Conservation (phyloP, 352 stramenopile genomes). For the Peronospora farinosa region DNA sequence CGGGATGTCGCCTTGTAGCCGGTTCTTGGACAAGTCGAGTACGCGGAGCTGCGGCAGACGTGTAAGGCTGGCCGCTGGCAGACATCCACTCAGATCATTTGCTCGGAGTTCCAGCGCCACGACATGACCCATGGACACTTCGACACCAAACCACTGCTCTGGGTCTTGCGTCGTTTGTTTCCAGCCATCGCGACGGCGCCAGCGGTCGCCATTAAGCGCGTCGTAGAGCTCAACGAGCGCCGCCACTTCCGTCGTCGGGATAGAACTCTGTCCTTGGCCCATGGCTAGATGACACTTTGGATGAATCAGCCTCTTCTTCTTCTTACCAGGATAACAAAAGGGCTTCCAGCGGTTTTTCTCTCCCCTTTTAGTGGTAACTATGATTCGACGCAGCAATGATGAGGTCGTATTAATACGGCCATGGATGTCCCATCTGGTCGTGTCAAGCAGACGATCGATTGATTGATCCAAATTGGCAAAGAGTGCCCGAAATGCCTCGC, state of each 20-base stretch:
- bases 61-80: conserved; percentile 39
- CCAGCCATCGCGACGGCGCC: conserved; percentile 71
- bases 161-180: conserved; percentile 64
- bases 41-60: conserved; percentile 60
- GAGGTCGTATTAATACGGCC: conserved; percentile 8
- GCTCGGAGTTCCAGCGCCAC: conserved; percentile 65
- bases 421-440: conserved; percentile 14
- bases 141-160: conserved; percentile 75
- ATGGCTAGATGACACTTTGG: conserved; percentile 21
- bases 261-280: conserved; percentile 77
- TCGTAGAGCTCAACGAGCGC: conserved; percentile 71
- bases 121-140: conserved; percentile 65
- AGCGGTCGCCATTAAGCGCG: conserved; percentile 58
- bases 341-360: conserved; percentile 8
- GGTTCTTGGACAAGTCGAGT: conserved; percentile 81
- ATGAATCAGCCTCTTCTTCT: conserved; percentile 8
- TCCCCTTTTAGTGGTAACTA: conserved; percentile 4
- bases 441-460: conserved; percentile 4
- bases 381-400: not conserved
- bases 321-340: conserved; percentile 11
- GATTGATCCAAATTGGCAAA: conserved; percentile 5
- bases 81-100: conserved; percentile 42
- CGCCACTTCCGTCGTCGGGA: conserved; percentile 54
- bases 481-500: not conserved
- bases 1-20: conserved; percentile 60